These are phyloP conservation scores for Ascochyta koolunga DNA, from an alignment of 2,329 filamentous ascomycete genomes.

Conservation along the genomic window DNA sequence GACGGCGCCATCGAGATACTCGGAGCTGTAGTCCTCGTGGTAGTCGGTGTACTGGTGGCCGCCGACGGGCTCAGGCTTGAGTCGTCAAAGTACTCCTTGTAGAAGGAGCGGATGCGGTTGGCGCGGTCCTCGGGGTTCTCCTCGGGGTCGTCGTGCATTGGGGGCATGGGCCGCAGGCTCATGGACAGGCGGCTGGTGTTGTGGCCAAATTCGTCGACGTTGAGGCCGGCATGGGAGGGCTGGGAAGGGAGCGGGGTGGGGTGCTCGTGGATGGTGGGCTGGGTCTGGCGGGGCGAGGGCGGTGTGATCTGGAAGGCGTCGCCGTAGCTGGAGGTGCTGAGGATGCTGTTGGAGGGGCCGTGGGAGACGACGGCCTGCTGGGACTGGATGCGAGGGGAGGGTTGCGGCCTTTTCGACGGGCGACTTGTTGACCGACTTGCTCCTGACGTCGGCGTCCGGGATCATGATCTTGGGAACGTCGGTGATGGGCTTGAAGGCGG, in stretches of 20 bases:
- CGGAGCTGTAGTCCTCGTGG: slow-evolving; percentile 76
- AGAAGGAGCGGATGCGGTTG: slow-evolving; percentile 97
- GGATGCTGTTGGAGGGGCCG: slow-evolving; percentile 47
- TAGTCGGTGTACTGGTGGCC: slow-evolving; percentile 57
- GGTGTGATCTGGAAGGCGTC: slow-evolving; percentile 59
- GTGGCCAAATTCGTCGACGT: slow-evolving; percentile 37
- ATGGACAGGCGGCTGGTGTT: slow-evolving; percentile 61
- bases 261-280: slow-evolving; percentile 20
- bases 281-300: slow-evolving; percentile 45
- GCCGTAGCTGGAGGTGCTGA: slow-evolving; percentile 61
- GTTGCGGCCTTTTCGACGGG: slow-evolving; percentile 28
- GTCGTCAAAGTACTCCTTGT: slow-evolving; percentile 99
- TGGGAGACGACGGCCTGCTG: slow-evolving; percentile 45
- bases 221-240: slow-evolving; percentile 30
- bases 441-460: slow-evolving; percentile 26
- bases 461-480: slow-evolving; percentile 33
- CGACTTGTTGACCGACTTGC: slow-evolving; percentile 32
- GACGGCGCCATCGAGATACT: slow-evolving; percentile 67
- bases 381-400: slow-evolving; percentile 42
- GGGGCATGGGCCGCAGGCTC: slow-evolving; percentile 81
- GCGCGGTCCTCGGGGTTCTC: slow-evolving; percentile 94
- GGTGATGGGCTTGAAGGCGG: slow-evolving; percentile 46
- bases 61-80: slow-evolving; percentile 57
- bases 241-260: slow-evolving; percentile 35
- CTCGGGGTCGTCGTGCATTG: slow-evolving; percentile 70